phyloP scores from a whole-genome alignment of 441 rosid species.

The Euphorbia schlechtendalii region DNA sequence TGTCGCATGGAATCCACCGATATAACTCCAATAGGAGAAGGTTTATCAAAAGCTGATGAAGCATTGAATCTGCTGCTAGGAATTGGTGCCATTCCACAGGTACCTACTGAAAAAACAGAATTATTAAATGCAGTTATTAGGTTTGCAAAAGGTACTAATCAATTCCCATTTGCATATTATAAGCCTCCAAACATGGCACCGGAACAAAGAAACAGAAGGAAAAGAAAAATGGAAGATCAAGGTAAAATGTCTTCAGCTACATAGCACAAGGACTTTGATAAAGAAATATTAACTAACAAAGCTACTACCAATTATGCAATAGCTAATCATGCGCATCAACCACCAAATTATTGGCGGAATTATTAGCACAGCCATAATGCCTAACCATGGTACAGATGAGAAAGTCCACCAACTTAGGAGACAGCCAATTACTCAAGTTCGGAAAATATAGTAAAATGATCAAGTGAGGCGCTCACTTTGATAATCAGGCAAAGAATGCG shows the following conservation, averaged over 20 bases:
- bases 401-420: too few relatives aligned
- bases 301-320: not conserved
- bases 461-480: slow-evolving; percentile 38
- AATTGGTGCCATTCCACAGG: slow-evolving; percentile 24
- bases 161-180: not conserved
- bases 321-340: not conserved
- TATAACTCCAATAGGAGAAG: slow-evolving; percentile 20
- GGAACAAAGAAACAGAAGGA: not conserved
- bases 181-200: not conserved
- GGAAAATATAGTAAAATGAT: slow-evolving; percentile 13
- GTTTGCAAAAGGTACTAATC: not conserved
- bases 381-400: too few relatives aligned
- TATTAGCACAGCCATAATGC: slow-evolving; percentile 4
- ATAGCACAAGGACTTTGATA: too few relatives aligned
- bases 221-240: slow-evolving; percentile 4
- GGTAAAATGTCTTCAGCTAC: not conserved
- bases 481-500: slow-evolving; percentile 41
- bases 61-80: slow-evolving; percentile 31
- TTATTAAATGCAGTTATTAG: slow-evolving; percentile 10
- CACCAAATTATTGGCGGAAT: not conserved
- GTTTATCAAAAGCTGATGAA: slow-evolving; percentile 35
- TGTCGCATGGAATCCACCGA: slow-evolving; percentile 27
- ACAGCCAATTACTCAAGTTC: not conserved
- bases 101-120: slow-evolving; percentile 22
- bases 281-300: not conserved